phyloP scores from a whole-genome alignment of 371 early-diverging fungal genomes.

The Synchytrium microbalum region DNA sequence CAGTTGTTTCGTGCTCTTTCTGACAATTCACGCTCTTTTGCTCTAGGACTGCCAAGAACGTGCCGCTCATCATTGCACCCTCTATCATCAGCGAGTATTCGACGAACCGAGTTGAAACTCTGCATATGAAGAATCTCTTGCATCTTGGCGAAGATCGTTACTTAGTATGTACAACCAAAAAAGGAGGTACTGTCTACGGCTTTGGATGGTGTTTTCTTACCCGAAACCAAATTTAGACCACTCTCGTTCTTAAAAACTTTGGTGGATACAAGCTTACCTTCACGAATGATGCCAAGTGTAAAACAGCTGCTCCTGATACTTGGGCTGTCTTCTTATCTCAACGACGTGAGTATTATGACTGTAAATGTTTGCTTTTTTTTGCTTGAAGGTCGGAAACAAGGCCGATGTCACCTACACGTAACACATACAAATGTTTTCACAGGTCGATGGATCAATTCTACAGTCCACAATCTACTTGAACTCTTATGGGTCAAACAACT shows the following conservation, averaged over 20 bases:
- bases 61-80: conserved; percentile 87
- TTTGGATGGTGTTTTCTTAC: conserved; percentile 32
- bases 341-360: conserved; percentile 32
- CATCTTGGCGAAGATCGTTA: conserved; percentile 53
- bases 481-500: conserved; percentile 73
- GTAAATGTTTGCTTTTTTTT: too few relatives aligned
- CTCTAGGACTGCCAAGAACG: conserved; percentile 52
- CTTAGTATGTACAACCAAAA: conserved; percentile 18
- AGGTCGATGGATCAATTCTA: conserved; percentile 96
- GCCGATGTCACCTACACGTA: conserved; percentile 10
- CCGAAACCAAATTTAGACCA: conserved; percentile 52
- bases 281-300: conserved; percentile 90
- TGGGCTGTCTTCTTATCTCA: conserved; percentile 90
- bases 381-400: conserved; percentile 50
- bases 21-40: conserved; percentile 97
- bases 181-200: too few relatives aligned
- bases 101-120: conserved; percentile 89
- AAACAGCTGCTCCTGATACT: conserved; percentile 95
- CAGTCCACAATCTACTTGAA: conserved; percentile 94
- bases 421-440: neutral
- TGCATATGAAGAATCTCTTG: conserved; percentile 82
- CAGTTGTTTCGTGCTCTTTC: conserved; percentile 86
- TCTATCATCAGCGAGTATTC: conserved; percentile 91
- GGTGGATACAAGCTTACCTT: conserved; percentile 97
- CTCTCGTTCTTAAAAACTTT: conserved; percentile 97